Evolutionary conservation across 1,139 yeast species (phyloP).

Genomic region (Lodderomyces metapsilosis): DNA sequence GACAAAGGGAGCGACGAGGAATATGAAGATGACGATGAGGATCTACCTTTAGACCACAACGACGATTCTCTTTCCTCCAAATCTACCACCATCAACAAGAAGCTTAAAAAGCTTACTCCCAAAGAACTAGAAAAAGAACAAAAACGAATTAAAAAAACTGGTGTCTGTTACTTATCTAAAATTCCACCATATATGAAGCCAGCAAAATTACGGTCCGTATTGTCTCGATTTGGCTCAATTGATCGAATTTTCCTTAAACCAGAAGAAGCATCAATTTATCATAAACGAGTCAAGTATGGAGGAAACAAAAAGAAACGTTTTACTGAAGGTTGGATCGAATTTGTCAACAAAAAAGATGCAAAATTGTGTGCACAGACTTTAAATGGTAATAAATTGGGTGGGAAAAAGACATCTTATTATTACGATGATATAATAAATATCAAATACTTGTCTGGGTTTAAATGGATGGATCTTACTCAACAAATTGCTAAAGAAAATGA

Average conservation of each 20-base stretch:
- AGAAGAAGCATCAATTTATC: slow-evolving; percentile 67
- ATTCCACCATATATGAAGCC: slow-evolving; percentile 99
- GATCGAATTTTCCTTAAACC: slow-evolving; percentile 86
- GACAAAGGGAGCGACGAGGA: slow-evolving; percentile 17
- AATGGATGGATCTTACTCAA: slow-evolving; percentile 93
- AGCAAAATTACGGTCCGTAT: slow-evolving; percentile 75
- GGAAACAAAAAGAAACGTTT: slow-evolving; percentile 91
- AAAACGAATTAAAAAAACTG: slow-evolving; percentile 66
- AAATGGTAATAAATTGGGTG: slow-evolving; percentile 88
- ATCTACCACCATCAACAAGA: slow-evolving; percentile 18
- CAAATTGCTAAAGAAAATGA: slow-evolving; percentile 92
- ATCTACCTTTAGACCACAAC: slow-evolving; percentile 16
- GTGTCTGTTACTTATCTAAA: slow-evolving; percentile 85
- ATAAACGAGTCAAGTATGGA: slow-evolving; percentile 74
- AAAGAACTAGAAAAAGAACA: slow-evolving; percentile 57
- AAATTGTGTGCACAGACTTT: slow-evolving; percentile 82
- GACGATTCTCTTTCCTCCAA: slow-evolving; percentile 9
- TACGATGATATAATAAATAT: slow-evolving; percentile 92
- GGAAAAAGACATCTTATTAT: slow-evolving; percentile 88
- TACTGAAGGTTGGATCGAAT: slow-evolving; percentile 98
- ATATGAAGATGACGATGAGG: slow-evolving; percentile 1
- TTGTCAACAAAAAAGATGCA: slow-evolving; percentile 77
- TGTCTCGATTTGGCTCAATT: slow-evolving; percentile 78
- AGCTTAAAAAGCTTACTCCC: slow-evolving; percentile 51
- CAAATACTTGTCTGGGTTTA: slow-evolving; percentile 85